phyloP scores from a whole-genome alignment of 139 green algal species.

The Eudorina sp. region DNA sequence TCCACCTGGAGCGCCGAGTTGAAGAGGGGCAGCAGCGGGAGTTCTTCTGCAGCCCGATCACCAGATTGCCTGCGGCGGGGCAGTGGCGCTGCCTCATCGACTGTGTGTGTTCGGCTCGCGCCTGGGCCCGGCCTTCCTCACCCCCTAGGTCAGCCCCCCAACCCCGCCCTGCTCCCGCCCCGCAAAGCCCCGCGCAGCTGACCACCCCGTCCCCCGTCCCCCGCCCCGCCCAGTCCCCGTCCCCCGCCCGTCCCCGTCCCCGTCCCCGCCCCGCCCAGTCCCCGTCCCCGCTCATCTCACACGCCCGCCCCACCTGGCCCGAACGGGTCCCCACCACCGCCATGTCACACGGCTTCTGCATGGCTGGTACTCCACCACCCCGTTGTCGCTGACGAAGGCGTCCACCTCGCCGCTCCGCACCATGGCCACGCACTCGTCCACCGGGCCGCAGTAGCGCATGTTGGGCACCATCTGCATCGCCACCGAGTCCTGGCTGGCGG shows the following conservation, averaged over 20 bases:
- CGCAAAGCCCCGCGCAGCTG: too few species aligned
- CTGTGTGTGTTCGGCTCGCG: too few species aligned
- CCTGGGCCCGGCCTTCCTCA: too few species aligned
- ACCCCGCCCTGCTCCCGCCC: too few species aligned
- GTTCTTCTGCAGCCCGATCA: conserved; percentile 15
- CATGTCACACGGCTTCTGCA: conserved; percentile 27
- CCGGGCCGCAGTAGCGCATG: background rate
- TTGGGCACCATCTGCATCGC: background rate
- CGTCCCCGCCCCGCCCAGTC: background rate
- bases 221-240: too few species aligned
- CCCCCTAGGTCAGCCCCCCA: too few species aligned
- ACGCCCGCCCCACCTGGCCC: conserved; percentile 3
- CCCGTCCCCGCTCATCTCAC: too few species aligned
- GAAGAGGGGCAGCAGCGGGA: background rate
- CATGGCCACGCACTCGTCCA: background rate
- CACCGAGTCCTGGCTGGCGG: background rate
- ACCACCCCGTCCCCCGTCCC: too few species aligned
- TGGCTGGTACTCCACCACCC: background rate
- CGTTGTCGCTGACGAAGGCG: conserved; percentile 37
- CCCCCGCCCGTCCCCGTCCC: too few species aligned
- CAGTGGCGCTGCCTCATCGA: too few species aligned
- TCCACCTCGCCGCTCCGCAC: background rate
- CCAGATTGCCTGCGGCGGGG: conserved; percentile 37
- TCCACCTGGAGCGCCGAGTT: conserved; percentile 10
- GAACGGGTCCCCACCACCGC: conserved; percentile 16